These are phyloP conservation scores for Alloteropsis angusta DNA, from an alignment of 202 grass and related monocot species.

Conservation along the genomic window DNA sequence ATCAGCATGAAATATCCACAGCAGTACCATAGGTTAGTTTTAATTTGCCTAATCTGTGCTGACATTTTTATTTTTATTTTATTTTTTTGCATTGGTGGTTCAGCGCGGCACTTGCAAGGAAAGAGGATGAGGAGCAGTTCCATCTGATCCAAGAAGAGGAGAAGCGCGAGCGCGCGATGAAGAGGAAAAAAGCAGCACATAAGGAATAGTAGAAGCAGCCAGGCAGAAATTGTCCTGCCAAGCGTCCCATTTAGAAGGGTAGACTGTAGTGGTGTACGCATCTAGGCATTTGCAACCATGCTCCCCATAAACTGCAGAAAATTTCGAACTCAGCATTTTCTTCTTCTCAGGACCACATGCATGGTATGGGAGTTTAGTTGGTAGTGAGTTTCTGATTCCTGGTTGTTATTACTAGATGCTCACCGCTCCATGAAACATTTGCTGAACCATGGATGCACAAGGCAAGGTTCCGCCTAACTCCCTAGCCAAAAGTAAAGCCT, in stretches of 20 bases:
- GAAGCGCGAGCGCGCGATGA: constrained; percentile 29
- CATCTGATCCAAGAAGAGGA: constrained; percentile 58
- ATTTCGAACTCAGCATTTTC: not conserved
- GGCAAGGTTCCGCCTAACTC: too few relatives aligned
- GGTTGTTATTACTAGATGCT: too few relatives aligned
- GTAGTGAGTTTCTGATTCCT: not conserved
- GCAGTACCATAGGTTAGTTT: not conserved
- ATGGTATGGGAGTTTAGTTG: not conserved
- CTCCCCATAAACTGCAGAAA: not conserved
- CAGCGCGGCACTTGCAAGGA: constrained; percentile 50
- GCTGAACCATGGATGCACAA: too few relatives aligned
- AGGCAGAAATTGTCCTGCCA: not conserved
- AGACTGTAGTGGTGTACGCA: not conserved
- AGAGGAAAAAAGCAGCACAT: constrained; percentile 26
- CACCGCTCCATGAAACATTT: too few relatives aligned
- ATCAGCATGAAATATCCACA: not conserved
- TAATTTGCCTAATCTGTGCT: not conserved
- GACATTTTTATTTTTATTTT: not conserved
- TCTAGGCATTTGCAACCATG: not conserved
- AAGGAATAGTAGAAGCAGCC: not conserved
- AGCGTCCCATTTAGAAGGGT: too few relatives aligned
- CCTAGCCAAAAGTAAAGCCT: too few relatives aligned
- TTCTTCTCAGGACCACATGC: not conserved
- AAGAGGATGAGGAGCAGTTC: constrained; percentile 62
- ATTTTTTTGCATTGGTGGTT: not conserved